Conservation (phyloP, 2,329 filamentous ascomycete species). For the Sphaerulina musiva region DNA sequence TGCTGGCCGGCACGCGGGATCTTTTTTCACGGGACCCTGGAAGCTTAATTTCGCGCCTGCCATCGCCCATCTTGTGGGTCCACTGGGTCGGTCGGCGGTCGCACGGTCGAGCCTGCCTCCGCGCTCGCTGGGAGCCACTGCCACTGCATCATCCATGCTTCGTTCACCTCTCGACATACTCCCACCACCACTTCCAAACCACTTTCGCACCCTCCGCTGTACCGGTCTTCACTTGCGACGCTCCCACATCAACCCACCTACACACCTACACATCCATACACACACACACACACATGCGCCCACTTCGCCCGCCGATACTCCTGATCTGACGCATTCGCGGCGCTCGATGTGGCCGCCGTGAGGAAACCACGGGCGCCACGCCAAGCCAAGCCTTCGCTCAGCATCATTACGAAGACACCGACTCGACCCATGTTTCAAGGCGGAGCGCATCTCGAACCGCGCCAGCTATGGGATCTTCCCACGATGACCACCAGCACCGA, state of each 20-base stretch:
- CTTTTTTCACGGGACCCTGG: no score
- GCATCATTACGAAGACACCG: constrained; percentile 5
- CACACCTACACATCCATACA: no score
- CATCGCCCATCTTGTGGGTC: no score
- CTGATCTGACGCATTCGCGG: not conserved
- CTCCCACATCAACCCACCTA: not conserved
- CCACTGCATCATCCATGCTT: not conserved
- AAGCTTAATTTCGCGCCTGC: no score
- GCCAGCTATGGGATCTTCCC: constrained; percentile 33
- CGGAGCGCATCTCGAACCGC: constrained; percentile 17
- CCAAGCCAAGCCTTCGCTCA: constrained; percentile 13
- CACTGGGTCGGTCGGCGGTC: no score
- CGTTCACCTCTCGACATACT: not conserved
- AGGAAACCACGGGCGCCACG: constrained; percentile 19
- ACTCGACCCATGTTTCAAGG: constrained; percentile 19
- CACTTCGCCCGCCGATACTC: not conserved
- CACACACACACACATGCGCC: not conserved
- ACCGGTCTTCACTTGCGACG: not conserved
- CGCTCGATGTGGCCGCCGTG: constrained; percentile 19
- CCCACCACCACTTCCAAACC: not conserved
- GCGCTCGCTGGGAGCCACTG: no score
- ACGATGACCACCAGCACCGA: constrained; percentile 16
- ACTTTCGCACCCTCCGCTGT: no score
- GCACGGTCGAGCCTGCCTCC: no score
- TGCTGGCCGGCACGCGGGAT: no score